Evolutionary conservation across 2,329 filamentous ascomycete species (phyloP).

Genomic region (Paecilomyces sp.): DNA sequence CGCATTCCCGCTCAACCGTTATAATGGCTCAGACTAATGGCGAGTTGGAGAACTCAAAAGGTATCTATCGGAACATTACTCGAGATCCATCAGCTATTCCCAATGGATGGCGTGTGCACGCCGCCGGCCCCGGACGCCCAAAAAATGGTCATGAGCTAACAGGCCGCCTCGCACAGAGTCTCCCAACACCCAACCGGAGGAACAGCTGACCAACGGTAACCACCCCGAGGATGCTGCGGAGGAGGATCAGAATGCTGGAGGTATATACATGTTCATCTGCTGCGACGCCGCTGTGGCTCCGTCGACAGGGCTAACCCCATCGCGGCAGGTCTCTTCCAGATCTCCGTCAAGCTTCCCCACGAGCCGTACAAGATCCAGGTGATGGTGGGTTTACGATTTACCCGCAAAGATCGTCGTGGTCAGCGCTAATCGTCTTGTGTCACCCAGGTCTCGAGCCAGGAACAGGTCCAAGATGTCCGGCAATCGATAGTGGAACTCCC

Average conservation of each 20-base stretch:
- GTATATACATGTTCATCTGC: conserved; percentile 16
- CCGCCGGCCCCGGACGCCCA: neutral
- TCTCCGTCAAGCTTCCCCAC: conserved; percentile 77
- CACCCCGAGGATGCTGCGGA: conserved; percentile 24
- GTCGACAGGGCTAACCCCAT: neutral
- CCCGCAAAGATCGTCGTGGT: neutral
- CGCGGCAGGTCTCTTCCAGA: conserved; percentile 53
- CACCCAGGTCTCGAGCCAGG: conserved; percentile 73
- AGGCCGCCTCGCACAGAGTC: conserved; percentile 20
- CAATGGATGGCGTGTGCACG: conserved; percentile 3
- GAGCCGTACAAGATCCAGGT: conserved; percentile 73
- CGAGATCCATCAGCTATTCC: conserved; percentile 3
- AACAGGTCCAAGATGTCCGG: conserved; percentile 94
- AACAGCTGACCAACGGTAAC: conserved; percentile 28
- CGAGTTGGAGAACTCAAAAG: conserved; percentile 32
- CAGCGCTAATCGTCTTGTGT: conserved; percentile 2
- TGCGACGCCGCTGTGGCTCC: neutral
- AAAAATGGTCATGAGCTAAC: conserved; percentile 9
- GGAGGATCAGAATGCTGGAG: conserved; percentile 26
- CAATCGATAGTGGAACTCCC: conserved; percentile 94
- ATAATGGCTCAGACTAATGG: conserved; percentile 35
- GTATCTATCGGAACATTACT: conserved; percentile 18
- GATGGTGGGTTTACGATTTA: conserved; percentile 55
- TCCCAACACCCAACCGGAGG: conserved; percentile 15
- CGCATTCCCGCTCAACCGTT: conserved; percentile 4